Conservation (phyloP, 169 alveolate species). For the Eimeria necatrix region DNA sequence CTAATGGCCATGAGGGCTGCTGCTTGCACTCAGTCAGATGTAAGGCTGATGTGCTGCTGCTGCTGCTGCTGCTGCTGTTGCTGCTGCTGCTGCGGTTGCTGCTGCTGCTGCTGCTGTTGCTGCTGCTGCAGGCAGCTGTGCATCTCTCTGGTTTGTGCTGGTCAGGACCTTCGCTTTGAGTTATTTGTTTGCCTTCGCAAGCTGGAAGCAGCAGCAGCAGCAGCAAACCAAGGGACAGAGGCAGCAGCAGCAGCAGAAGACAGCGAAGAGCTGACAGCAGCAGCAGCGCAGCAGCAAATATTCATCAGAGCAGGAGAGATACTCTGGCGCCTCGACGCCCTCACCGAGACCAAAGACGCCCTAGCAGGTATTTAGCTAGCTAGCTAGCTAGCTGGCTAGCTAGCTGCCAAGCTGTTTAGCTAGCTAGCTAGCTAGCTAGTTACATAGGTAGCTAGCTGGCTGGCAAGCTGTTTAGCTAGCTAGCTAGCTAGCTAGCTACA, state of each 20-base stretch:
- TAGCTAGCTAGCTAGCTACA: background rate
- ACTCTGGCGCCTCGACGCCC: slow-evolving; percentile 34
- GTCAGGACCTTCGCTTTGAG: slow-evolving; percentile 21
- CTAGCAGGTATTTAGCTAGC: slow-evolving; percentile 7
- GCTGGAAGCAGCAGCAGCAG: background rate
- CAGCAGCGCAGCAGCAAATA: background rate
- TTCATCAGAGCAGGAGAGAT: background rate
- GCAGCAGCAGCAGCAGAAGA: no score
- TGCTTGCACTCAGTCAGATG: no score
- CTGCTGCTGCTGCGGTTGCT: no score
- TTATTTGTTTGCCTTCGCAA: background rate
- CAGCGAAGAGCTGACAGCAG: slow-evolving; percentile 17
- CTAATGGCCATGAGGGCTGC: no score
- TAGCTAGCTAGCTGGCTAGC: slow-evolving; percentile 13
- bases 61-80: no score
- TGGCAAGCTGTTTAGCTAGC: background rate
- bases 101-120: no score
- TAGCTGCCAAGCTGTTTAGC: background rate
- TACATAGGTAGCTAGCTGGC: no score
- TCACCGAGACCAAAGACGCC: background rate
- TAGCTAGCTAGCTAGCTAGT: background rate
- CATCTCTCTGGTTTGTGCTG: no score
- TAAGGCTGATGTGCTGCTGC: no score
- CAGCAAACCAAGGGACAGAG: no score
- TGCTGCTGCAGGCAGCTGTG: no score